These are phyloP conservation scores for Verticillium longisporum DNA, from an alignment of 2,329 filamentous ascomycete species.

Conservation along the genomic window DNA sequence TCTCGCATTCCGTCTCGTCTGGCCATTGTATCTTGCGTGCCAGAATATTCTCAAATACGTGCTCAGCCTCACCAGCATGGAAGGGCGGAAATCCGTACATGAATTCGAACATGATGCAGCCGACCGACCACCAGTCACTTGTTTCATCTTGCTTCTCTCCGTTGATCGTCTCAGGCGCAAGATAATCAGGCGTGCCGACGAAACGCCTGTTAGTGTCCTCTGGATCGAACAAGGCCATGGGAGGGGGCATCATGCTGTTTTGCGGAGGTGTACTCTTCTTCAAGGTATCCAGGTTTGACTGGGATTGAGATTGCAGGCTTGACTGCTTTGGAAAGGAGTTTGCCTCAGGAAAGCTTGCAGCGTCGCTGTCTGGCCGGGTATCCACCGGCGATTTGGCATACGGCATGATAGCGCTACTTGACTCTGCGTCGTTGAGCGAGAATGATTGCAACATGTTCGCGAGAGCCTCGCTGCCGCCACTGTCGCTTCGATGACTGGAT, in stretches of 20 bases:
- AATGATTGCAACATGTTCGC: constrained; percentile 77
- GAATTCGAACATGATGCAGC: constrained; percentile 96
- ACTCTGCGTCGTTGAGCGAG: constrained; percentile 58
- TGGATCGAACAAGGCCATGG: constrained; percentile 92
- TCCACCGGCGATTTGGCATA: constrained; percentile 31
- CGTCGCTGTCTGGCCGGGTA: constrained; percentile 66
- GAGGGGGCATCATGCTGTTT: constrained; percentile 74
- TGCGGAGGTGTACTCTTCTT: constrained; percentile 56
- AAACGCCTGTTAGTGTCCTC: constrained; percentile 90
- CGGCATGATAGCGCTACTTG: constrained; percentile 39
- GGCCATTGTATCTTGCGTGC: constrained; percentile 90
- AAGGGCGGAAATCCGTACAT: constrained; percentile 91
- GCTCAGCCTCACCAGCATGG: constrained; percentile 80
- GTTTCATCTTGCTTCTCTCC: constrained; percentile 94
- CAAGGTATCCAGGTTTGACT: constrained; percentile 38
- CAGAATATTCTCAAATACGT: constrained; percentile 96
- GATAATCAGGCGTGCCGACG: constrained; percentile 93
- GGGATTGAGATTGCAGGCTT: constrained; percentile 25
- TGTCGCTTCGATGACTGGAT: constrained; percentile 79
- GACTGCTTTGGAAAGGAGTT: constrained; percentile 49
- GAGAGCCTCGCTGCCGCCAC: constrained; percentile 80
- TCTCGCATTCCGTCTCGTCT: constrained; percentile 68
- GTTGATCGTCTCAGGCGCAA: constrained; percentile 94
- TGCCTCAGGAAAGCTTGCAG: constrained; percentile 71
- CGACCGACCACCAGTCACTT: constrained; percentile 99